Base-by-base conservation (phyloP, 1,139 yeast species). In the Candida neerlandica region DNA sequence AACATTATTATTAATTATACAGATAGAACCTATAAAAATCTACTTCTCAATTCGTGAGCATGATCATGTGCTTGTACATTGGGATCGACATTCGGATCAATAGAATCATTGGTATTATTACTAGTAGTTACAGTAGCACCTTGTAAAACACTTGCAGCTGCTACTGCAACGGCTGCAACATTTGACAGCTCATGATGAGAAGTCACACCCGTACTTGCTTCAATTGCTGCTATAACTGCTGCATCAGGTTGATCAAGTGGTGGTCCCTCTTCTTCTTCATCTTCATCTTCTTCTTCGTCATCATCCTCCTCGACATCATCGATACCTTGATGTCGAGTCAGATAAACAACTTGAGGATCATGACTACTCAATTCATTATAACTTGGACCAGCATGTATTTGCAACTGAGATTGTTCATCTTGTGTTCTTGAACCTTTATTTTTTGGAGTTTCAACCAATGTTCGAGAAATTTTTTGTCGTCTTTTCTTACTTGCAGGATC, bases 201-300 rank as follows among this genome's bases (percentile, higher is more conserved):
- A 12, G 12, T 27, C 21, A 21, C 41, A 12, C 30, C 41, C 2
- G 45, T 37, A 27, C 55, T 53, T 2, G 58, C 71, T 55, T 67
- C 77, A 56, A 75, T 72, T n/a, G 79, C 80, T 5, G 79, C 80
- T 48, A 74, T 70, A 9, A 74, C 79, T 37, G 76, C 77, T 40
- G 75, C 73, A 49, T 75, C 80, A 0, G 51, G 51, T 30, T 48
- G 51, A 38, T 48, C 51, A 12, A 48, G 39, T 15, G 40, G 43
- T 34, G 37, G 43, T 23, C 41, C 33, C 51, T 72, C 78, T 51
- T 37, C 41, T 21, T 37, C 41, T 12, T 37, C 41, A 4, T 37
- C n/a, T n/a, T n/a, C n/a, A n/a, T n/a, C n/a, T n/a, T n/a, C n/a
- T n/a, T n/a, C n/a, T n/a, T n/a, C n/a, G n/a, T 37, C 41, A n/a